phyloP scores from a whole-genome alignment of 2,329 filamentous ascomycete genomes.

The Chaetoscypha palmicola region DNA sequence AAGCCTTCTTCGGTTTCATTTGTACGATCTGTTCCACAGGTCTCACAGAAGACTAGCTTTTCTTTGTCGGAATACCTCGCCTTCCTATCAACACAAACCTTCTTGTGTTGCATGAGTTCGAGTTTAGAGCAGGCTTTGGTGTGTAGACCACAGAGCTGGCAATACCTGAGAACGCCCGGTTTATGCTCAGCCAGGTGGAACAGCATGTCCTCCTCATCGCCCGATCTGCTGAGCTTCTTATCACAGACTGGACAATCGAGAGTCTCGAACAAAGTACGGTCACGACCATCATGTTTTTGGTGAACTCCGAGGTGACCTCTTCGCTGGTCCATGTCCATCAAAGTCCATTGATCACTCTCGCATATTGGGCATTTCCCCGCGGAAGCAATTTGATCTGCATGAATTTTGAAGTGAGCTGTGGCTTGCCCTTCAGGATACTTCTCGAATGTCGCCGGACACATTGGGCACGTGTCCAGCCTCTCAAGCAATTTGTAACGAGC shows the following conservation, averaged over 20 bases:
- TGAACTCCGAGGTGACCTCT: constrained; percentile 19
- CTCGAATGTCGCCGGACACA: constrained; percentile 17
- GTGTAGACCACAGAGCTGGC: constrained; percentile 13
- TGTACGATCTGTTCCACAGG: constrained; percentile 6
- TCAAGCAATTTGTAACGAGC: constrained; percentile 22
- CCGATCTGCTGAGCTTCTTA: constrained; percentile 10
- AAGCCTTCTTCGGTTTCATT: constrained; percentile 1
- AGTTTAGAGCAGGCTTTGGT: not conserved
- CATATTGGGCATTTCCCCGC: constrained; percentile 23
- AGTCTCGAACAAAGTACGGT: constrained; percentile 16
- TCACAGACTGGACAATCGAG: constrained; percentile 24
- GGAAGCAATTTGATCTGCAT: constrained; percentile 16
- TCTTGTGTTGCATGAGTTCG: constrained; percentile 4
- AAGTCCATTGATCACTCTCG: constrained; percentile 16
- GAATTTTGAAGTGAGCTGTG: constrained; percentile 15
- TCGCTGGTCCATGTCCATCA: constrained; percentile 19
- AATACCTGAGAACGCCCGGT: constrained; percentile 20
- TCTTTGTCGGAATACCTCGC: not conserved
- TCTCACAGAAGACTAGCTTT: constrained; percentile 2
- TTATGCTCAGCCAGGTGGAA: constrained; percentile 21
- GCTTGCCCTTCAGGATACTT: constrained; percentile 15
- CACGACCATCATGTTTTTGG: constrained; percentile 2
- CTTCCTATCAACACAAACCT: constrained; percentile 2
- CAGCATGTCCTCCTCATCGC: constrained; percentile 12
- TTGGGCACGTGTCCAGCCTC: constrained; percentile 15